These are phyloP conservation scores for Neoscytalidium dimidiatum DNA, from an alignment of 2,329 filamentous ascomycete genomes.

Conservation along the genomic window DNA sequence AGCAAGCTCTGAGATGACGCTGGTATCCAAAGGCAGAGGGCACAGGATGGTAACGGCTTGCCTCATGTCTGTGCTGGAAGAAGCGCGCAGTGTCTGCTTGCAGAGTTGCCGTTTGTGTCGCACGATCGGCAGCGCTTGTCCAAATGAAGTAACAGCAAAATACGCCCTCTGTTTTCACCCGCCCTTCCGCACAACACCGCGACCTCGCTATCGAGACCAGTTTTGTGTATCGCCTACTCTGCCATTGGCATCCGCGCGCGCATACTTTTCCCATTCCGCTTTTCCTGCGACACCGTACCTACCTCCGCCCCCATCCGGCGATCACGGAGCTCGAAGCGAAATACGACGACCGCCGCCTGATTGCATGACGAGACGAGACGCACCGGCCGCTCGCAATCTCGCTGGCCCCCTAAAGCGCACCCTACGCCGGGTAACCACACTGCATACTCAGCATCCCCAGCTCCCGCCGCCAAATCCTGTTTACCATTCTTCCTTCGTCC, in stretches of 20 bases:
- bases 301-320: not conserved
- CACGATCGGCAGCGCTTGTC: not conserved
- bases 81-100: not conserved
- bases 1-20: not conserved
- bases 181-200: not conserved
- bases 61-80: not conserved
- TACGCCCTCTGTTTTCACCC: not conserved
- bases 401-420: constrained; percentile 12
- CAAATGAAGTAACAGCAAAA: not conserved
- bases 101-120: not conserved
- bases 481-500: not conserved
- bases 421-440: not conserved
- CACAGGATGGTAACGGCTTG: not conserved
- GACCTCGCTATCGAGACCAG: not conserved
- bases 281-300: not conserved
- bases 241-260: not conserved
- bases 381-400: constrained; percentile 12
- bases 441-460: constrained; percentile 14
- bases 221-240: not conserved
- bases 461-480: not conserved
- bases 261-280: not conserved
- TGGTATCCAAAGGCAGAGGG: not conserved
- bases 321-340: not conserved
- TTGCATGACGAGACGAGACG: not conserved
- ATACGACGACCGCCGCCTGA: not conserved